A percentile compares a stretch with the other conserved stretches of the same genome.
Evolutionary conservation across 2,329 filamentous ascomycete species (phyloP).

Genomic region (Bipolaris cookei): DNA sequence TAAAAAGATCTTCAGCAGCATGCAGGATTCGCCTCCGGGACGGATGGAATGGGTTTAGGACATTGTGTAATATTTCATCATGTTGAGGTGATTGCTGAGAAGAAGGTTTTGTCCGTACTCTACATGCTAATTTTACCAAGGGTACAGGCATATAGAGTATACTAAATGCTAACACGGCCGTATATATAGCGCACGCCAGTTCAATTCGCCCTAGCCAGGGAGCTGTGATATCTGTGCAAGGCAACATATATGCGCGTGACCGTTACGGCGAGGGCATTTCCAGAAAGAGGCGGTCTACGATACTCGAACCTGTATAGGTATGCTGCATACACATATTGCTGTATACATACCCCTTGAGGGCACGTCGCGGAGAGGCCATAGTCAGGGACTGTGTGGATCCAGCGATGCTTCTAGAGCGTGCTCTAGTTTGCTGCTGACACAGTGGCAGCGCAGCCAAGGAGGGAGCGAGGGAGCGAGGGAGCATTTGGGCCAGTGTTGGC

Average conservation of each 20-base stretch:
- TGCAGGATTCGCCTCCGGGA: conserved; percentile 27
- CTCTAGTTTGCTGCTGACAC: neutral
- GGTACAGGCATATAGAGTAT: no score
- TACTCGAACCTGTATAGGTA: no score
- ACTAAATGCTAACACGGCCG: no score
- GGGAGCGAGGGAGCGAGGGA: conserved; percentile 14
- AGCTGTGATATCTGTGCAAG: no score
- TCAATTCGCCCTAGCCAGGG: no score
- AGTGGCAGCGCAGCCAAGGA: neutral
- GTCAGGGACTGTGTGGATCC: neutral
- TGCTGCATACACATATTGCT: no score
- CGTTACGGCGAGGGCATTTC: neutral
- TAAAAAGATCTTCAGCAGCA: conserved; percentile 23
- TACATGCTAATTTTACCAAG: no score
- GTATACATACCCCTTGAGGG: neutral
- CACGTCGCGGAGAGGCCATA: neutral
- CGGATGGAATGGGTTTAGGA: conserved; percentile 16
- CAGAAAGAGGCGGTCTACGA: neutral
- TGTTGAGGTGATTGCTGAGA: neutral
- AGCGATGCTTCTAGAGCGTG: neutral
- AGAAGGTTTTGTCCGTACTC: neutral
- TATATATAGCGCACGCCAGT: no score
- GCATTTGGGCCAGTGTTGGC: neutral
- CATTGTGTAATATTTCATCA: neutral
- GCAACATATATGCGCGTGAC: neutral